Evolutionary conservation across 2,329 filamentous ascomycete genomes (phyloP).

Genomic region (Endoconidiophora polonica): DNA sequence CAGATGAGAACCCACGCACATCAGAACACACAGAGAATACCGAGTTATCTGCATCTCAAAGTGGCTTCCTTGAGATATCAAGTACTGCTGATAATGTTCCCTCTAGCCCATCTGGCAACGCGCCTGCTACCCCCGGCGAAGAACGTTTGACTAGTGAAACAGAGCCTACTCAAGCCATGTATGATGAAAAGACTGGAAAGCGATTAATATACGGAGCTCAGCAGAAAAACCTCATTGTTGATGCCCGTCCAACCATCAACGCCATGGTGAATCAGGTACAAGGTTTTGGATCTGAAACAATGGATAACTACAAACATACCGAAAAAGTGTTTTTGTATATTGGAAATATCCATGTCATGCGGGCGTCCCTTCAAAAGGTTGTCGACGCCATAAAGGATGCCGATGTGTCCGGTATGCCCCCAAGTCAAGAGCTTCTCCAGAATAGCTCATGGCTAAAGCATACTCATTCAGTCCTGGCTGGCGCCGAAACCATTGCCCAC

Average conservation of each 20-base stretch:
- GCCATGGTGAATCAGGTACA: conserved; percentile 87
- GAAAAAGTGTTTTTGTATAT: conserved; percentile 88
- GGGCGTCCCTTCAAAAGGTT: conserved; percentile 73
- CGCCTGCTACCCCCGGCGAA: not conserved
- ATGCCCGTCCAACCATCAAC: conserved; percentile 86
- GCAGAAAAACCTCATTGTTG: conserved; percentile 85
- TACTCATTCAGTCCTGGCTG: conserved; percentile 68
- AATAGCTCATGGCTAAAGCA: conserved; percentile 88
- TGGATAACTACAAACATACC: conserved; percentile 90
- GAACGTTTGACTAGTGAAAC: conserved; percentile 15
- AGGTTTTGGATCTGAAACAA: conserved; percentile 88
- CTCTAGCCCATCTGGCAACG: not conserved
- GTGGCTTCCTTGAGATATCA: conserved; percentile 5
- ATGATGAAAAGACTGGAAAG: conserved; percentile 43
- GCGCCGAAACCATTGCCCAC: conserved; percentile 66
- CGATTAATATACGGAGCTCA: conserved; percentile 74
- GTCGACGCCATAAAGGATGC: conserved; percentile 82
- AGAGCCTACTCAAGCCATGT: conserved; percentile 20
- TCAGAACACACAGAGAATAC: conserved; percentile 17
- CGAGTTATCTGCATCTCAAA: conserved; percentile 17
- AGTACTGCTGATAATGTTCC: not conserved
- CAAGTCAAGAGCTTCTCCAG: conserved; percentile 62
- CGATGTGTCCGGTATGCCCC: conserved; percentile 67
- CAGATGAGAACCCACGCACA: too few species aligned
- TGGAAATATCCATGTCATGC: conserved; percentile 97